These are phyloP conservation scores for Coemansia sp. DNA, from an alignment of 371 early-diverging fungal species.

Conservation along the genomic window DNA sequence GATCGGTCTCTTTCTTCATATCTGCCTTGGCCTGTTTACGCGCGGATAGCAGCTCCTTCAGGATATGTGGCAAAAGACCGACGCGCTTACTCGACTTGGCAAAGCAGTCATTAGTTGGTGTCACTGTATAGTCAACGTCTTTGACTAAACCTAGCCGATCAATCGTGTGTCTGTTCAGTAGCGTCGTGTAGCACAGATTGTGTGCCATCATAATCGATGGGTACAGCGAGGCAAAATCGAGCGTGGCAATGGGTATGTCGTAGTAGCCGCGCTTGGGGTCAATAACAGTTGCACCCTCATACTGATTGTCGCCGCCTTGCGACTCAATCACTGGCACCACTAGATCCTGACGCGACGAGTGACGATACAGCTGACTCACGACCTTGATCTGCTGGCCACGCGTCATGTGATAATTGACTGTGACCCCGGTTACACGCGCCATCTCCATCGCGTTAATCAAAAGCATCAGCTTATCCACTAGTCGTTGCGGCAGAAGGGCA, in stretches of 20 bases:
- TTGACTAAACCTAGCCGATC: slow-evolving; percentile 66
- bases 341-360: slow-evolving; percentile 79
- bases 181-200: slow-evolving; percentile 98
- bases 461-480: slow-evolving; percentile 97
- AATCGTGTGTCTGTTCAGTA: slow-evolving; percentile 63
- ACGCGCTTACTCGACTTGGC: slow-evolving; percentile 69
- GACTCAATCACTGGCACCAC: slow-evolving; percentile 90
- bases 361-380: slow-evolving; percentile 93
- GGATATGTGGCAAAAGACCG: slow-evolving; percentile 94
- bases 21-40: slow-evolving; percentile 96
- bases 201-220: slow-evolving; percentile 99
- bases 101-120: slow-evolving; percentile 92
- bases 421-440: slow-evolving; percentile 98
- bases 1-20: slow-evolving; percentile 92
- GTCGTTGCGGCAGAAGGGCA: slow-evolving; percentile 93
- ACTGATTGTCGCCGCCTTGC: slow-evolving; percentile 83
- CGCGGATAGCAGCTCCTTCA: slow-evolving; percentile 89
- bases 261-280: slow-evolving; percentile 98
- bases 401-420: slow-evolving; percentile 93
- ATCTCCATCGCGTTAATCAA: slow-evolving; percentile 98
- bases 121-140: slow-evolving; percentile 81
- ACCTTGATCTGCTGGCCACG: slow-evolving; percentile 99
- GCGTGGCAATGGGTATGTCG: slow-evolving; percentile 93
- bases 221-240: slow-evolving; percentile 99
- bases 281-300: slow-evolving; percentile 99